These are phyloP conservation scores for Adiantum capillusveneris DNA, from an alignment of 75 land plant genomes.

Conservation along the genomic window DNA sequence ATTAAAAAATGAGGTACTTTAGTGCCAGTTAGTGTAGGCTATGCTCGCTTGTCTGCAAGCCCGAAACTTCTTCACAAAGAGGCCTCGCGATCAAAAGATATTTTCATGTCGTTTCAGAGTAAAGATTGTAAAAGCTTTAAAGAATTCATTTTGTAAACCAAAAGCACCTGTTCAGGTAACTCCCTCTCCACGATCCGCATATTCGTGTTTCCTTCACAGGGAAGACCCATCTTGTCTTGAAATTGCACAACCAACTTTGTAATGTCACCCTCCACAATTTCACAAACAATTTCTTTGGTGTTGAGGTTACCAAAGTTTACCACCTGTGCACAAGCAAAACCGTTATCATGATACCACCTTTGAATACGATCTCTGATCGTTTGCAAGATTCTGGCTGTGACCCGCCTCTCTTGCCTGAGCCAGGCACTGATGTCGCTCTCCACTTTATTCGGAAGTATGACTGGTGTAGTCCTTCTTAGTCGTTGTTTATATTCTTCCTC, in stretches of 20 bases:
- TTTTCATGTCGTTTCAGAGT: not conserved
- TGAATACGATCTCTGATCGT: constrained; percentile 73
- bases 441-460: constrained; percentile 63
- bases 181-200: constrained; percentile 49
- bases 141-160: too few relatives aligned
- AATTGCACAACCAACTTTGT: constrained; percentile 72
- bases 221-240: constrained; percentile 88
- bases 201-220: constrained; percentile 73
- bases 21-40: too few relatives aligned
- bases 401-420: constrained; percentile 45
- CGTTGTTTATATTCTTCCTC: constrained; percentile 64
- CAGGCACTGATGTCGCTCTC: constrained; percentile 41
- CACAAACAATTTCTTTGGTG: constrained; percentile 85
- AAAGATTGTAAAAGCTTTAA: not conserved
- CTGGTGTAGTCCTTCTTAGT: constrained; percentile 48
- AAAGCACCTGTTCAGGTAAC: constrained; percentile 82
- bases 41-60: too few relatives aligned
- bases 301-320: constrained; percentile 96
- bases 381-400: constrained; percentile 81
- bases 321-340: constrained; percentile 94
- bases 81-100: too few relatives aligned
- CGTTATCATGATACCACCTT: constrained; percentile 93
- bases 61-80: too few relatives aligned
- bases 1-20: too few relatives aligned
- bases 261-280: constrained; percentile 93